phyloP scores from a whole-genome alignment of 2,329 filamentous ascomycete genomes.

The Ophiostoma piceae region DNA sequence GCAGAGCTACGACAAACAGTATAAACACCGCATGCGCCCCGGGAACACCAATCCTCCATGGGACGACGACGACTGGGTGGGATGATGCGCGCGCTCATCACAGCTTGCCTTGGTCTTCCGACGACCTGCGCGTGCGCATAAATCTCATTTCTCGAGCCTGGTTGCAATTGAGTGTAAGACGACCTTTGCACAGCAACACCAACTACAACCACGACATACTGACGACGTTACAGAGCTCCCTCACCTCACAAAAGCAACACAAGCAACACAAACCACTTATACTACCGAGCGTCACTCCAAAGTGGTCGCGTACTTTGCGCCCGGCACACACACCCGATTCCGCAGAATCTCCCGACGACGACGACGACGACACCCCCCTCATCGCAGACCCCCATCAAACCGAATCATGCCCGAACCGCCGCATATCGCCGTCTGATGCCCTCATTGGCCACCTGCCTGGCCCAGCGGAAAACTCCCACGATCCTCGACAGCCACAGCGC shows the following conservation, averaged over 20 bases:
- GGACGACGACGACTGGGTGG: conserved; percentile 36
- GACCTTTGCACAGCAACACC: conserved; percentile 10
- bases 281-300: conserved; percentile 32
- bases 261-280: conserved; percentile 16
- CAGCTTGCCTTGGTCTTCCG: conserved; percentile 26
- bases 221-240: conserved; percentile 16
- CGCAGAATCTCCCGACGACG: conserved; percentile 23
- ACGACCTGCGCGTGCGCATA: conserved; percentile 35
- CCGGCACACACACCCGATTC: conserved; percentile 18
- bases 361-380: conserved; percentile 22
- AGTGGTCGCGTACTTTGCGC: conserved; percentile 27
- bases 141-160: conserved; percentile 40
- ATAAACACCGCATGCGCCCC: conserved; percentile 36
- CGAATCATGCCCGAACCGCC: conserved; percentile 24
- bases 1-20: conserved; percentile 29
- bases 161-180: conserved; percentile 33
- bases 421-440: conserved; percentile 16
- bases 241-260: background rate
- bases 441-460: conserved; percentile 8
- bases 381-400: conserved; percentile 26
- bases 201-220: background rate
- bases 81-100: conserved; percentile 30
- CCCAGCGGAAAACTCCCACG: background rate
- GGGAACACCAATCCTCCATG: conserved; percentile 34
- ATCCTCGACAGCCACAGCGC: conserved; percentile 12